These are phyloP conservation scores for Inonotus obliquus DNA, from an alignment of 1,284 basidiomycete species.

Conservation along the genomic window DNA sequence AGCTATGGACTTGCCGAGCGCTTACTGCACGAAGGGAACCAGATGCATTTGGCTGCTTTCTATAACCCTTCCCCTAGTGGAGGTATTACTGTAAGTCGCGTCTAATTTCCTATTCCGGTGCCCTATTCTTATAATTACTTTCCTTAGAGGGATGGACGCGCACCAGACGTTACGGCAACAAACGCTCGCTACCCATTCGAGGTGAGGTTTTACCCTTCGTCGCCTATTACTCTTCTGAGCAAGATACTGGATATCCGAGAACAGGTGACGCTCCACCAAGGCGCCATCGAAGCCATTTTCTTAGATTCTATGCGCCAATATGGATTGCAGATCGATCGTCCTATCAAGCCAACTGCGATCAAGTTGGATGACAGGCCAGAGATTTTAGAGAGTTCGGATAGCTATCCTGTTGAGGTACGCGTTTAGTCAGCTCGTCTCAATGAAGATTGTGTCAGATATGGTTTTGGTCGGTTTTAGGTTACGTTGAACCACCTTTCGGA, in stretches of 20 bases:
- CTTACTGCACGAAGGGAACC: constrained; percentile 58
- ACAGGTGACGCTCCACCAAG: constrained; percentile 71
- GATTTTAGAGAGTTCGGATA: constrained; percentile 37
- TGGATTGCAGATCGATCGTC: constrained; percentile 54
- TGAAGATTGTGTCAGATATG: neutral
- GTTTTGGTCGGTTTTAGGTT: constrained; percentile 26
- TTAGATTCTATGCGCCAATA: constrained; percentile 53
- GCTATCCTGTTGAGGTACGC: constrained; percentile 54
- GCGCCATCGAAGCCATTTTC: constrained; percentile 67
- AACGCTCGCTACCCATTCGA: constrained; percentile 25
- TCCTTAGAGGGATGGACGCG: constrained; percentile 51
- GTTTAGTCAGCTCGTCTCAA: neutral
- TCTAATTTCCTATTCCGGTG: neutral
- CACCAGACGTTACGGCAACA: constrained; percentile 51
- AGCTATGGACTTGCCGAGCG: constrained; percentile 70
- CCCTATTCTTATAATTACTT: neutral
- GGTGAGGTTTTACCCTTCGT: neutral
- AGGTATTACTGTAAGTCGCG: constrained; percentile 50
- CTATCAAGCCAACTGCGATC: constrained; percentile 45
- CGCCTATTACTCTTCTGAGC: neutral
- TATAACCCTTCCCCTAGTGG: constrained; percentile 61
- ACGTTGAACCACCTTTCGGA: constrained; percentile 30
- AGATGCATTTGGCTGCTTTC: constrained; percentile 66
- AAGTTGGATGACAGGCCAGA: constrained; percentile 38
- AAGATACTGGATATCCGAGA: neutral